Conservation (phyloP, 768 basidiomycete species). For the Artomyces pyxidatus region DNA sequence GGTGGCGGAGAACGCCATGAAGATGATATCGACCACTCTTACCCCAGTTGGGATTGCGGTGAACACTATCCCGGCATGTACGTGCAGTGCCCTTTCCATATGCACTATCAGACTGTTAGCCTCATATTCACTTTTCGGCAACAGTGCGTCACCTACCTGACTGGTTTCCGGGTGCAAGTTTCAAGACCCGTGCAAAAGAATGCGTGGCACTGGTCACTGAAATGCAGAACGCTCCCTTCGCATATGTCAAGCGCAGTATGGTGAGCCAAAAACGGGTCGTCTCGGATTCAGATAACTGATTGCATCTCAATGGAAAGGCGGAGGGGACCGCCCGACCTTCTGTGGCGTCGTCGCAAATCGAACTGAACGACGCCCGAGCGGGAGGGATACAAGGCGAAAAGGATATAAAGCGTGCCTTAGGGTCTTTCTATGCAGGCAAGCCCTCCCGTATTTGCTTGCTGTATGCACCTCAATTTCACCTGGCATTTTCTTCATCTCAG, state of each 20-base stretch:
- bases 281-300: background rate
- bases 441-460: too few species aligned
- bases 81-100: too few species aligned
- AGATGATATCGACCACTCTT: too few species aligned
- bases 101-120: too few species aligned
- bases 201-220: background rate
- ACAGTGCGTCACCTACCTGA: background rate
- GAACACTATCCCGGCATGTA: too few species aligned
- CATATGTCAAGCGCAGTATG: background rate
- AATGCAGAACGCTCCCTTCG: background rate
- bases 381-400: background rate
- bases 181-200: background rate
- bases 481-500: background rate
- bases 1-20: too few species aligned
- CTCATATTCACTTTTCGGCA: too few species aligned
- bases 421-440: background rate
- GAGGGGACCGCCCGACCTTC: background rate
- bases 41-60: too few species aligned
- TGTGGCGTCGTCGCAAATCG: background rate
- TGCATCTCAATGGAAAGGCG: background rate
- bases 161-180: background rate
- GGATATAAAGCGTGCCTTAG: background rate
- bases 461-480: too few species aligned
- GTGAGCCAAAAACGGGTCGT: too few species aligned
- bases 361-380: background rate